Base-by-base conservation (phyloP, 352 stramenopile genomes). In the Aphanomyces astaci region DNA sequence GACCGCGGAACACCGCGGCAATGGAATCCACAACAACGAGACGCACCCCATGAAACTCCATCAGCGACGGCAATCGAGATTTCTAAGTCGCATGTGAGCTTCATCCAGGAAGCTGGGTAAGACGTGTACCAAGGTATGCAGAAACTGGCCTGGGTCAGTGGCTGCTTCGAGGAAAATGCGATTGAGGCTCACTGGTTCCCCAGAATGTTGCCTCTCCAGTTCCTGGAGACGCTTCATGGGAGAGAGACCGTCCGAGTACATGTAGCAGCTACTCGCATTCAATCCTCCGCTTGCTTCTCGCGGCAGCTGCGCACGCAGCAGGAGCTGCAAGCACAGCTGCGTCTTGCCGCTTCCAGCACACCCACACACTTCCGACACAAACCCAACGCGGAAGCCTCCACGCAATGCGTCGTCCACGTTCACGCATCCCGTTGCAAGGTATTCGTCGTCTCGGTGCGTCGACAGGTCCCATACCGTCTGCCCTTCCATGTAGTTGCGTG, bases 1-100 rank as follows among this genome's bases (percentile, higher is more conserved):
- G 22, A 4, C 55, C 55, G 1, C 86, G 82, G 49, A 94, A 90
- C 5, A 91, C 73, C 4, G 86, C 86, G 0, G 86, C 84, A 28
- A 94, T 82, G 19, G 83, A 90, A 73, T 94, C 86, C 60, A 94
- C 73, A 40, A 94, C 77, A 13, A 94, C 82, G 19, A 94, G 80
- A 46, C 88, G 89, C 11, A 84, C 90, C 54, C 88, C 84, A 52
- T 87, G 81, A 40, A 89, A 77, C 15, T 81, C 78, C 17, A 94
- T 56, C 2, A 94, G 70, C 36, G 73, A 76, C 2, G 86, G 86
- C 10, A 94, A 69, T 9, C 82, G 75, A 10, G 73, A 73, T 82
- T 94, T 85, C 84, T 92, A 46, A 2, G 19, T 24, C 19, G 7
- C 30, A 56, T 67, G 48, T n/a, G n/a, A 56, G 19, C 66, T 25